phyloP scores from a whole-genome alignment of 345 rosid species.

The Eucalyptus fibrosa region DNA sequence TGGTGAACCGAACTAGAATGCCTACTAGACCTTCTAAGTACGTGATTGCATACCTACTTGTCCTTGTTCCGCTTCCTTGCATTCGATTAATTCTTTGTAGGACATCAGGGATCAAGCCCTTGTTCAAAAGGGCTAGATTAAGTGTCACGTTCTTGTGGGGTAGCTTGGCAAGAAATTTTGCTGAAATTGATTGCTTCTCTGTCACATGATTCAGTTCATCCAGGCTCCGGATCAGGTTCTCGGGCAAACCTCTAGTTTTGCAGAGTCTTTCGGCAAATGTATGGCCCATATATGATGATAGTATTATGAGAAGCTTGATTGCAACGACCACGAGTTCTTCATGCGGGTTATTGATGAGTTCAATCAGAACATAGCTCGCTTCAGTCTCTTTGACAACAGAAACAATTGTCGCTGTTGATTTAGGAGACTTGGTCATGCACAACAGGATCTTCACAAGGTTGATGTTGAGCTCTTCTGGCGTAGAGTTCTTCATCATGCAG shows the following conservation, averaged over 20 bases:
- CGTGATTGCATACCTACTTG: slow-evolving; percentile 47
- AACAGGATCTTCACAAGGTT: slow-evolving; percentile 56
- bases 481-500: slow-evolving; percentile 59
- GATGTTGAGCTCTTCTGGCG: slow-evolving; percentile 57
- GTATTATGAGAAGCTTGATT: slow-evolving; percentile 46
- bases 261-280: slow-evolving; percentile 59
- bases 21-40: slow-evolving; percentile 82
- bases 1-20: slow-evolving; percentile 75
- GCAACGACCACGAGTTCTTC: slow-evolving; percentile 59
- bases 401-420: slow-evolving; percentile 34
- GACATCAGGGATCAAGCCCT: slow-evolving; percentile 35
- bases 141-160: slow-evolving; percentile 74
- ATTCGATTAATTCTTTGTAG: slow-evolving; percentile 39
- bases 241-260: slow-evolving; percentile 69
- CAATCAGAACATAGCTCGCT: slow-evolving; percentile 55
- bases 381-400: slow-evolving; percentile 57
- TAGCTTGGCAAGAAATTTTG: slow-evolving; percentile 60
- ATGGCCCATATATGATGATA: slow-evolving; percentile 61
- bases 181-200: slow-evolving; percentile 71
- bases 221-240: slow-evolving; percentile 37
- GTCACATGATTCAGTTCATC: slow-evolving; percentile 29
- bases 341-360: slow-evolving; percentile 64
- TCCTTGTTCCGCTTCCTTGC: slow-evolving; percentile 47
- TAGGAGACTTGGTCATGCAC: slow-evolving; percentile 52
- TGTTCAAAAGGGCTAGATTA: slow-evolving; percentile 49